A percentile compares a stretch with the other conserved stretches of the same genome.
These are phyloP conservation scores for Zygotorulaspora mrakii DNA, from an alignment of 1,139 yeast species.

Conservation along the genomic window DNA sequence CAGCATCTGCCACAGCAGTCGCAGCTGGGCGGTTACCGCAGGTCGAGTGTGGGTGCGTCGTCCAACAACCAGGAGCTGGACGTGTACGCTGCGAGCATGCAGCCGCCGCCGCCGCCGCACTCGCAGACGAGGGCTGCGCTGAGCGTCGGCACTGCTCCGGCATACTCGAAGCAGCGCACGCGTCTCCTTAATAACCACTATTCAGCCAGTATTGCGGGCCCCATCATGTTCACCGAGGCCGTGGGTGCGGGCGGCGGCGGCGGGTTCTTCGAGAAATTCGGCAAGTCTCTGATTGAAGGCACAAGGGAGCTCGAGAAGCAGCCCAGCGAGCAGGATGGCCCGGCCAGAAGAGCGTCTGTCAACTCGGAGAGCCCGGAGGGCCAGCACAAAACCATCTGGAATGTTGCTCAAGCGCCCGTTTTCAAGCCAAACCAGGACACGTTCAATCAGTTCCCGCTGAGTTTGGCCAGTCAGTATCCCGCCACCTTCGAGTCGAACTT, in stretches of 20 bases:
- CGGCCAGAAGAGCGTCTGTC: background rate
- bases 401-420: conserved; percentile 28
- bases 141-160: conserved; percentile 30
- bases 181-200: conserved; percentile 21
- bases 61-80: conserved; percentile 24
- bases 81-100: conserved; percentile 24
- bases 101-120: too few species aligned
- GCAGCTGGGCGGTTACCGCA: conserved; percentile 35
- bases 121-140: conserved; percentile 24
- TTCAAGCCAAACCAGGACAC: conserved; percentile 23
- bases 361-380: background rate
- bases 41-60: conserved; percentile 27
- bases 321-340: conserved; percentile 3
- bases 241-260: conserved; percentile 14
- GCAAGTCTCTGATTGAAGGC: conserved; percentile 36
- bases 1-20: conserved; percentile 11
- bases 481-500: too few species aligned
- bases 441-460: conserved; percentile 3
- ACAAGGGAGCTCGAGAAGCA: conserved; percentile 33
- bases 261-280: conserved; percentile 36
- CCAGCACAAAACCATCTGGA: conserved; percentile 28
- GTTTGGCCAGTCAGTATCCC: background rate
- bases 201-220: conserved; percentile 33
- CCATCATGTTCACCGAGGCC: conserved; percentile 16
- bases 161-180: conserved; percentile 17